phyloP scores from a whole-genome alignment of 768 basidiomycete genomes.

The Kwoniella europaea region DNA sequence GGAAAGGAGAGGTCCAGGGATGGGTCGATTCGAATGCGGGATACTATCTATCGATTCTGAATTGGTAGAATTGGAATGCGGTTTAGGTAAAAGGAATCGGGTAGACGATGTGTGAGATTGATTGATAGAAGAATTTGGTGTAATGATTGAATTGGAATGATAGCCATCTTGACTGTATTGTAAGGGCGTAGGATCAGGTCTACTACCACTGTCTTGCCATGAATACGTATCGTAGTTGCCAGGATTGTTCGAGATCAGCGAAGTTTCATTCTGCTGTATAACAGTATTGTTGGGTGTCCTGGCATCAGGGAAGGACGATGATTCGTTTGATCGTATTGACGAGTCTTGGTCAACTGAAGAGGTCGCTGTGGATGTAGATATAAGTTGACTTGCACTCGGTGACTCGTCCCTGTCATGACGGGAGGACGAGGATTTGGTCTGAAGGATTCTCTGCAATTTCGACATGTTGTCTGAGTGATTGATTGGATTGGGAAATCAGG shows the following conservation, averaged over 20 bases:
- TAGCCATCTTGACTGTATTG: neutral
- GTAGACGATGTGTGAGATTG: neutral
- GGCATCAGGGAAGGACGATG: constrained; percentile 24
- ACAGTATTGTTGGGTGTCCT: constrained; percentile 41
- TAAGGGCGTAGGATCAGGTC: neutral
- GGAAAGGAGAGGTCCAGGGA: constrained; percentile 32
- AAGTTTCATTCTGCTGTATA: constrained; percentile 11
- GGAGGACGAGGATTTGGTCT: neutral
- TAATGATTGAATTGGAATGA: neutral
- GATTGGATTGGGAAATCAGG: neutral
- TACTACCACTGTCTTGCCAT: neutral
- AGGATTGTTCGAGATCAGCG: no score
- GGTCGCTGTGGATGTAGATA: neutral
- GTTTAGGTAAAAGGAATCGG: constrained; percentile 4
- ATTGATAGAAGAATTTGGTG: neutral
- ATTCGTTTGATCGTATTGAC: constrained; percentile 14
- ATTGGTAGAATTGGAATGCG: neutral
- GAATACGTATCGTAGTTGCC: constrained; percentile 3
- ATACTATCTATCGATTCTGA: constrained; percentile 1
- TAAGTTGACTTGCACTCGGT: neutral
- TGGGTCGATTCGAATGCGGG: constrained; percentile 39
- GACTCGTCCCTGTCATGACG: neutral
- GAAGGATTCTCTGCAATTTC: constrained; percentile 1
- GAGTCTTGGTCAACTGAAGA: constrained; percentile 7
- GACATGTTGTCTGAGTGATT: neutral